Evolutionary conservation across 345 rosid genomes (phyloP).

Genomic region (Viola odorata): DNA sequence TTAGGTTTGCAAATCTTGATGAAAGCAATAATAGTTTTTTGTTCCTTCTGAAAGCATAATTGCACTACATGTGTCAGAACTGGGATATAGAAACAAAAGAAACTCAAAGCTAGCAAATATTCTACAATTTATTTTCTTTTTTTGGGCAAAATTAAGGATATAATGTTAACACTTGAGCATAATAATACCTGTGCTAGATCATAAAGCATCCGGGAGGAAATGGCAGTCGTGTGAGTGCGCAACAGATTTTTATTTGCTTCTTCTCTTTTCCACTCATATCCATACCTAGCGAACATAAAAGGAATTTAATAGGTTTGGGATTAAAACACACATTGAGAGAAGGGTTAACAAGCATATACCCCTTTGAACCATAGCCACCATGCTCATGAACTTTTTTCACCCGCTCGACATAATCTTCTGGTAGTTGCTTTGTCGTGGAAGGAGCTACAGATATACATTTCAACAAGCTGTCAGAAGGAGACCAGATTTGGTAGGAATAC

Average conservation of each 20-base stretch:
- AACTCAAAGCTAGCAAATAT: too few species aligned
- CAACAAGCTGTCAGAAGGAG: conserved; percentile 16
- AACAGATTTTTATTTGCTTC: conserved; percentile 93
- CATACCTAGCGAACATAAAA: conserved; percentile 41
- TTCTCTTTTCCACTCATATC: conserved; percentile 91
- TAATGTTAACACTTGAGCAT: too few species aligned
- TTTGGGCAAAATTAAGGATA: too few species aligned
- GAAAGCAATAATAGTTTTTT: too few species aligned
- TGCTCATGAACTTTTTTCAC: conserved; percentile 73
- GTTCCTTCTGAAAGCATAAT: too few species aligned
- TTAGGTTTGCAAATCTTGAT: too few species aligned
- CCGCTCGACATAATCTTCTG: conserved; percentile 80
- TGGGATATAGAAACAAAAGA: too few species aligned
- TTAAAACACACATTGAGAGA: neutral
- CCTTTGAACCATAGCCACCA: conserved; percentile 93
- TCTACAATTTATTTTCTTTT: too few species aligned
- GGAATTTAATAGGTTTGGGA: neutral
- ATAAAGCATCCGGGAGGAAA: conserved; percentile 88
- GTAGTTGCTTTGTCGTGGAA: conserved; percentile 61
- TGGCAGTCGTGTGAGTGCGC: conserved; percentile 94
- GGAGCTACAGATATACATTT: conserved; percentile 49
- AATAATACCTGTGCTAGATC: conserved; percentile 64
- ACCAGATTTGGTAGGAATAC: neutral
- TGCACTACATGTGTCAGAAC: too few species aligned
- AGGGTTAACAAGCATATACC: conserved; percentile 36